These are phyloP conservation scores for Arabis alpina DNA, from an alignment of 345 rosid genomes.

Conservation along the genomic window DNA sequence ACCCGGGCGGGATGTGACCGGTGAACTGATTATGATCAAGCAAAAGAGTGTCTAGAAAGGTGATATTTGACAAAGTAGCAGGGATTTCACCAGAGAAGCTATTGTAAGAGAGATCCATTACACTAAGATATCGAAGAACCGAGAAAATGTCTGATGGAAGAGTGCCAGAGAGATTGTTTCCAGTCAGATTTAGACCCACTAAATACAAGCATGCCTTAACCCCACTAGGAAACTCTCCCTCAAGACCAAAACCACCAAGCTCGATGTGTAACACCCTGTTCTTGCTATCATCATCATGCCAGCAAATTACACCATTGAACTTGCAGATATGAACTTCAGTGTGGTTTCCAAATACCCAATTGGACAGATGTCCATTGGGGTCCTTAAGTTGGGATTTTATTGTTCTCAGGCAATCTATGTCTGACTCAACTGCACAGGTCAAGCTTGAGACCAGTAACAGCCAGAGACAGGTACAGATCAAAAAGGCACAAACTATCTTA, in stretches of 20 bases:
- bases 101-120: slow-evolving; percentile 33
- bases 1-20: slow-evolving; percentile 21
- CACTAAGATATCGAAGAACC: neutral
- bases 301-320: slow-evolving; percentile 37
- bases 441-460: slow-evolving; percentile 46
- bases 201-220: slow-evolving; percentile 26
- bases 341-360: slow-evolving; percentile 30
- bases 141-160: slow-evolving; percentile 21
- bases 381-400: slow-evolving; percentile 51
- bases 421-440: slow-evolving; percentile 46
- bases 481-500: slow-evolving; percentile 19
- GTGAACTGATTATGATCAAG: slow-evolving; percentile 34
- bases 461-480: slow-evolving; percentile 44
- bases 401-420: slow-evolving; percentile 57
- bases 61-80: neutral
- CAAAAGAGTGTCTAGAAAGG: neutral
- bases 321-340: slow-evolving; percentile 27
- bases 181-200: slow-evolving; percentile 22
- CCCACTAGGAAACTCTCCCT: slow-evolving; percentile 43
- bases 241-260: slow-evolving; percentile 31
- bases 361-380: slow-evolving; percentile 45
- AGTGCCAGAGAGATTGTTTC: slow-evolving; percentile 37
- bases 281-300: neutral
- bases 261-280: slow-evolving; percentile 25
- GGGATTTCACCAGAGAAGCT: slow-evolving; percentile 43